Percentiles rank a stretch among this genome's conserved stretches.
phyloP scores from a whole-genome alignment of 116 monocot genomes.

The Cymodocea nodosa region DNA sequence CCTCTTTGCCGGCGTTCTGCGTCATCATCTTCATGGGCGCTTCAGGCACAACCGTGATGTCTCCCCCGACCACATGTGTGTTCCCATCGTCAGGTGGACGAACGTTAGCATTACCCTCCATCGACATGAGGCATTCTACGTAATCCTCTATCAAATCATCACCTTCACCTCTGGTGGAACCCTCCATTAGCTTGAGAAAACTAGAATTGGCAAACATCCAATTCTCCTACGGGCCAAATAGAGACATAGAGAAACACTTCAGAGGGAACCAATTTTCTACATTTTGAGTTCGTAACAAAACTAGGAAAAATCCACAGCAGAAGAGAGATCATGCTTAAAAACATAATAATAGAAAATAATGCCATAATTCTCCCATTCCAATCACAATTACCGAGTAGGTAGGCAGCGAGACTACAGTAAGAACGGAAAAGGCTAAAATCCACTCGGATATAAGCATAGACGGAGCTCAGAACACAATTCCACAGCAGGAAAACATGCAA shows the following conservation, averaged over 20 bases:
- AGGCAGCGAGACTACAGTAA: background rate
- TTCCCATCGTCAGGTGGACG: slow-evolving; percentile 31
- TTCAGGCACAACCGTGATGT: background rate
- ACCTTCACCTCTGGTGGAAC: slow-evolving; percentile 19
- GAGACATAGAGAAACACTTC: background rate
- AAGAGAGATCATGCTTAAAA: background rate
- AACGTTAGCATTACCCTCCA: slow-evolving; percentile 49
- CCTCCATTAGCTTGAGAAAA: slow-evolving; percentile 33
- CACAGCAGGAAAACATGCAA: no score
- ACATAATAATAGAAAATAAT: background rate
- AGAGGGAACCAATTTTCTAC: no score
- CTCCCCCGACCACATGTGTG: slow-evolving; percentile 7
- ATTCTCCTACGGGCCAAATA: background rate
- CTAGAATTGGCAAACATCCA: slow-evolving; percentile 19
- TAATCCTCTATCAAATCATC: slow-evolving; percentile 80
- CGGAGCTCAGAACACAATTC: no score
- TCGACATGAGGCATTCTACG: slow-evolving; percentile 83
- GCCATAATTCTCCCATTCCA: background rate
- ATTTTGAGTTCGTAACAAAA: background rate
- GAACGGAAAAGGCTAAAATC: background rate
- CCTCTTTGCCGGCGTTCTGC: slow-evolving; percentile 17
- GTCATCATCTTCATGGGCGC: slow-evolving; percentile 12
- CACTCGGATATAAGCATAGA: no score
- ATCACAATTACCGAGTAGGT: background rate
- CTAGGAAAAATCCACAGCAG: background rate